A percentile compares a stretch with the other conserved stretches of the same genome.
These are phyloP conservation scores for Mitragyna speciosa DNA, from an alignment of 257 asterid genomes.

Conservation along the genomic window DNA sequence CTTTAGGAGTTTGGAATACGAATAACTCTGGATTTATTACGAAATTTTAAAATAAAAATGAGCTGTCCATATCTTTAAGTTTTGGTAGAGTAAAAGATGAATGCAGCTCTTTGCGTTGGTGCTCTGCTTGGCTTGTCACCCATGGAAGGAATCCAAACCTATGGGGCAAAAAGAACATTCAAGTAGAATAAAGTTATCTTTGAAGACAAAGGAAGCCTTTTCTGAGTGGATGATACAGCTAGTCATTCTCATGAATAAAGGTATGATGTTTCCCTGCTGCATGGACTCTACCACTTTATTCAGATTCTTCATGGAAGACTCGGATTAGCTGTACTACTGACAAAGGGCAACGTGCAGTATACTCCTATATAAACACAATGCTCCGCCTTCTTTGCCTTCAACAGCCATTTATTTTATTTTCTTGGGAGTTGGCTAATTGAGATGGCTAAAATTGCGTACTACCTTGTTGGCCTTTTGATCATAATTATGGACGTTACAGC, in stretches of 20 bases:
- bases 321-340: background rate
- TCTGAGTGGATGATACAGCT: slow-evolving; percentile 47
- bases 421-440: background rate
- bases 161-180: slow-evolving; percentile 16
- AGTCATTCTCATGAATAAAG: slow-evolving; percentile 24
- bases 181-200: slow-evolving; percentile 34
- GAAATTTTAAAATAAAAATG: slow-evolving; percentile 30
- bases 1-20: slow-evolving; percentile 8
- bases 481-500: slow-evolving; percentile 39
- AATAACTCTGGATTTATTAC: background rate
- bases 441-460: slow-evolving; percentile 31
- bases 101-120: background rate
- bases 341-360: background rate
- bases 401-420: background rate
- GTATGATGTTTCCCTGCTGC: slow-evolving; percentile 10
- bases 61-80: slow-evolving; percentile 25
- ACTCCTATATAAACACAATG: slow-evolving; percentile 15
- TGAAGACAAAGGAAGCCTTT: slow-evolving; percentile 56
- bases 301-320: slow-evolving; percentile 42
- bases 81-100: slow-evolving; percentile 14
- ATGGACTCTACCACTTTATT: slow-evolving; percentile 49
- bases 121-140: slow-evolving; percentile 58
- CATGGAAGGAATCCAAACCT: slow-evolving; percentile 59
- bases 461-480: slow-evolving; percentile 38
- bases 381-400: slow-evolving; percentile 13